Base-by-base conservation (phyloP, 805 yeast genomes). In the Kodamaea kaohsiungensis region DNA sequence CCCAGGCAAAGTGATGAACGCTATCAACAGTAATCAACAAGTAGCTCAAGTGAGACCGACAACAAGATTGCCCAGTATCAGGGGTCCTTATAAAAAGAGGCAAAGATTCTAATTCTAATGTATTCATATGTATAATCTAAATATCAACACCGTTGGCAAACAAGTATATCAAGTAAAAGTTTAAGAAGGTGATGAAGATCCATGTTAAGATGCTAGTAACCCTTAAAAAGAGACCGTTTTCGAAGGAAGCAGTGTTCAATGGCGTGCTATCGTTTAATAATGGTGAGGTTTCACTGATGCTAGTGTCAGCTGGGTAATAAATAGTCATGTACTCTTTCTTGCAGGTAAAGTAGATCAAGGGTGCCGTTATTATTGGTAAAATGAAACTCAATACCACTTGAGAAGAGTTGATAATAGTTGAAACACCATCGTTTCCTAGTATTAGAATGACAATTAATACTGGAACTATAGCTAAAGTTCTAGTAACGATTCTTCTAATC, bases 301-400 rank as follows among this genome's bases (percentile, higher is more conserved):
- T 45, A 6, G 57, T 53, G 39, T 45, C 50, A 1, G 61, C 42
- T 10, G 65, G 53, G 39, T 68, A 68, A 43, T 70, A 64, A 13
- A 75, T 79, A 1, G 76, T 72, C 76, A 76, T 73, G 57, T 63
- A 73, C 57, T 73, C 66, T 49, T 69, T 70, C 18, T 65, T 65
- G 49, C 73, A 68, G 22, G 80, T 76, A 56, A 76, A 76, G 67
- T 72, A 76, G 48, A 76, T 76, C 58, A 76, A 70, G 8, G 80
- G 80, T 9, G 79, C 80, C 53, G 76, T 71, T 1, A 75, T 78
- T 15, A 75, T 62, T 0, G 80, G 80, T 19, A 76, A 65, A 35
- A 76, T 74, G 53, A 76, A 75, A 61, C 79, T 74, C 53, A 76
- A 63, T 1, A 74, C 73, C 18, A 76, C 80, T 55, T 76, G 80